phyloP scores from a whole-genome alignment of 768 basidiomycete genomes.

The Tubosaeta sp. region DNA sequence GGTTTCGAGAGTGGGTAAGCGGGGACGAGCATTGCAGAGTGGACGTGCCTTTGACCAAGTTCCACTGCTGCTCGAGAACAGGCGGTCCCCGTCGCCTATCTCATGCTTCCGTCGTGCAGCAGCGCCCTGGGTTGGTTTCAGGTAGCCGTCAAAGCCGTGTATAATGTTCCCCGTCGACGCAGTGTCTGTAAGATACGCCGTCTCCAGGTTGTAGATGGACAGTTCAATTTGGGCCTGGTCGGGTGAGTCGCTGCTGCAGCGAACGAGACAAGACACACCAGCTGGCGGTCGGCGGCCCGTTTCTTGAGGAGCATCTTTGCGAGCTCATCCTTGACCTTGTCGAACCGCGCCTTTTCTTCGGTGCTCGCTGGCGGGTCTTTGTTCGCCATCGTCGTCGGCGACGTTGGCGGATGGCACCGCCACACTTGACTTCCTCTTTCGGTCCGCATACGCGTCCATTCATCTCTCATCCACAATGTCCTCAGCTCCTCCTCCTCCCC shows the following conservation, averaged over 20 bases:
- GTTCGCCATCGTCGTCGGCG: slow-evolving; percentile 30
- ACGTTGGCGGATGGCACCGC: not conserved
- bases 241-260: not conserved
- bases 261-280: slow-evolving; percentile 43
- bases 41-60: slow-evolving; percentile 65
- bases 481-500: slow-evolving; percentile 49
- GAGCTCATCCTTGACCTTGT: slow-evolving; percentile 70
- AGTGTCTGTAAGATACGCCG: slow-evolving; percentile 73
- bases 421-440: slow-evolving; percentile 23
- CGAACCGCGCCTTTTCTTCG: slow-evolving; percentile 73
- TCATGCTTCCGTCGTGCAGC: slow-evolving; percentile 63
- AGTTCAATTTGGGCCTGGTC: slow-evolving; percentile 70
- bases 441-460: slow-evolving; percentile 26
- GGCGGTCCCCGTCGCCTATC: slow-evolving; percentile 69
- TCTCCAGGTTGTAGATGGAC: slow-evolving; percentile 76
- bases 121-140: slow-evolving; percentile 62
- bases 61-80: slow-evolving; percentile 79
- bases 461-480: slow-evolving; percentile 39
- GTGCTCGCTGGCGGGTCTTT: slow-evolving; percentile 41
- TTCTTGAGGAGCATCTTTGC: slow-evolving; percentile 72
- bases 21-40: not conserved
- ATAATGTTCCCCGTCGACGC: slow-evolving; percentile 84
- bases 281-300: slow-evolving; percentile 67
- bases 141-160: slow-evolving; percentile 81
- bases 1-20: slow-evolving; percentile 5